Evolutionary conservation across 768 basidiomycete genomes (phyloP).

Genomic region (Leccinum olivaceopallidum): DNA sequence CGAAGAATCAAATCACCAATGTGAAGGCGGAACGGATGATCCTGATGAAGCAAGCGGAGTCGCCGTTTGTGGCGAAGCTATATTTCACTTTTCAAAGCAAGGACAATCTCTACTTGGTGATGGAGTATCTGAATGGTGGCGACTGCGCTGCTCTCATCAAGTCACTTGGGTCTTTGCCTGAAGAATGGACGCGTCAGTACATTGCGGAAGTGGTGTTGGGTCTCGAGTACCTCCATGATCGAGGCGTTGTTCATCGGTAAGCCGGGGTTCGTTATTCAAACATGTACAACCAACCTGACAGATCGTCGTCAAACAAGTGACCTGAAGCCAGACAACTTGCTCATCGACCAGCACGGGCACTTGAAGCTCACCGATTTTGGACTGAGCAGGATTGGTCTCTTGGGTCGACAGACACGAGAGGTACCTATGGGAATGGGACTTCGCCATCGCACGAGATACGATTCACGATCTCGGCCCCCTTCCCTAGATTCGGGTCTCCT

Average conservation of each 20-base stretch:
- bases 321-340: conserved; percentile 95
- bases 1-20: conserved; percentile 99
- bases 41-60: conserved; percentile 98
- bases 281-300: background rate
- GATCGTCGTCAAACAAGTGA: conserved; percentile 56
- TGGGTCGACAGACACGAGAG: conserved; percentile 92
- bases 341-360: conserved; percentile 96
- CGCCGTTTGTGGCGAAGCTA: conserved; percentile 95
- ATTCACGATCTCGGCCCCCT: conserved; percentile 77
- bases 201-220: conserved; percentile 96
- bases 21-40: conserved; percentile 99
- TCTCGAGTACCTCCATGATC: conserved; percentile 93
- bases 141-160: conserved; percentile 98
- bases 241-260: conserved; percentile 95
- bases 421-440: conserved; percentile 43
- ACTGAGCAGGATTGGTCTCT: conserved; percentile 93
- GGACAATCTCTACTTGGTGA: conserved; percentile 97
- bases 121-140: conserved; percentile 99
- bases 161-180: conserved; percentile 87
- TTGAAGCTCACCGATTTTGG: conserved; percentile 99
- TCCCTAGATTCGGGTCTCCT: conserved; percentile 80
- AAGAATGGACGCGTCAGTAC: conserved; percentile 97
- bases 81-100: conserved; percentile 99
- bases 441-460: conserved; percentile 55
- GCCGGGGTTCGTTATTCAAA: conserved; percentile 22